Evolutionary conservation across 345 rosid genomes (phyloP).

Genomic region (Litchi chinensis): DNA sequence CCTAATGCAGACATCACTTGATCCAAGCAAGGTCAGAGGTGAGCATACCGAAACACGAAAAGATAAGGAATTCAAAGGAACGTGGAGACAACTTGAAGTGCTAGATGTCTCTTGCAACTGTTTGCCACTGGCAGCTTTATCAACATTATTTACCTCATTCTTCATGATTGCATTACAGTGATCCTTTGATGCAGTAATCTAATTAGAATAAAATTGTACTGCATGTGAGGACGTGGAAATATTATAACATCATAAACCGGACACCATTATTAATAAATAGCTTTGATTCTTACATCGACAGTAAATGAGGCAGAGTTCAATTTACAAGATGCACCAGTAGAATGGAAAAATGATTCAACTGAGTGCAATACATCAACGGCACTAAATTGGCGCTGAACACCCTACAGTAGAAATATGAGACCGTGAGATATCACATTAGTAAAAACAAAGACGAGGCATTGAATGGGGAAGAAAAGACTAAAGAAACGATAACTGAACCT

Average conservation of each 20-base stretch:
- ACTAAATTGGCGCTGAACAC: constrained; percentile 68
- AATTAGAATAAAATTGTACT: constrained; percentile 26
- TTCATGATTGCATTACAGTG: constrained; percentile 54
- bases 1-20: background rate
- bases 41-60: constrained; percentile 57
- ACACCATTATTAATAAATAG: constrained; percentile 8
- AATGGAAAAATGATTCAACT: constrained; percentile 58
- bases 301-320: constrained; percentile 57
- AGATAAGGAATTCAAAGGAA: constrained; percentile 37
- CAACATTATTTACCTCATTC: constrained; percentile 30
- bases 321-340: constrained; percentile 62
- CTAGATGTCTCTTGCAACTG: constrained; percentile 28
- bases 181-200: constrained; percentile 59
- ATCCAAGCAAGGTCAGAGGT: constrained; percentile 14
- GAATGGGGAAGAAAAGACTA: background rate
- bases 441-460: background rate
- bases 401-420: constrained; percentile 38
- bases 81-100: constrained; percentile 32
- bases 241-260: constrained; percentile 16
- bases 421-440: background rate
- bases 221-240: constrained; percentile 29
- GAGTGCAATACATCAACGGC: constrained; percentile 73
- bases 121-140: constrained; percentile 25
- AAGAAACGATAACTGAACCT: constrained; percentile 45
- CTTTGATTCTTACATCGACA: constrained; percentile 58